Percentiles rank a stretch among this genome's conserved stretches.
Evolutionary conservation across 2,329 filamentous ascomycete genomes (phyloP).

Genomic region (Bipolaris zeicola): DNA sequence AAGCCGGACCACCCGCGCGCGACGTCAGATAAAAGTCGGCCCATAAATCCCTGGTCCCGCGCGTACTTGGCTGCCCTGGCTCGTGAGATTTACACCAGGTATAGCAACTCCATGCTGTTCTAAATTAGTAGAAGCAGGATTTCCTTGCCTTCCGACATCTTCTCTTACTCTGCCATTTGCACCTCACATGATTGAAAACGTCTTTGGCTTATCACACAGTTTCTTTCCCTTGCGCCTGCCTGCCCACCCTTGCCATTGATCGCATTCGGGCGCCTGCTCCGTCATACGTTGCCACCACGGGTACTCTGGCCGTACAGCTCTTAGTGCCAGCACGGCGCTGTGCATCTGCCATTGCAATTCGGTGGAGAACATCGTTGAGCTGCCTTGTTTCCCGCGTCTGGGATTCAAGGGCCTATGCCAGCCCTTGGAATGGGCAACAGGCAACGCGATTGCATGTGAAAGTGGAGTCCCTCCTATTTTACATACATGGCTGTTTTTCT

Average conservation of each 20-base stretch:
- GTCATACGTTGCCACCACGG: conserved; percentile 19
- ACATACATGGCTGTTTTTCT: not conserved
- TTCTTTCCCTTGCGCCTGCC: not conserved
- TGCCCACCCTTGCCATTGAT: conserved; percentile 1
- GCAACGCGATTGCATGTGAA: conserved; percentile 21
- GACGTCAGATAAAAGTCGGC: conserved; percentile 10
- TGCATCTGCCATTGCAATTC: conserved; percentile 12
- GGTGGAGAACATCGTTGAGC: conserved; percentile 10
- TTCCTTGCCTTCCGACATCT: not conserved
- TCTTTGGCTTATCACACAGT: conserved; percentile 9
- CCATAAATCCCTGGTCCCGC: too few species aligned
- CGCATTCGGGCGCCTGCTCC: conserved; percentile 7
- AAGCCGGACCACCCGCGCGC: not conserved
- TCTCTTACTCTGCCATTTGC: too few species aligned
- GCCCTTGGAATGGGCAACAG: not conserved
- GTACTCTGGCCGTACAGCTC: conserved; percentile 8
- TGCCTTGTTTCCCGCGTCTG: conserved; percentile 8
- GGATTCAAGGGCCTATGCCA: conserved; percentile 1
- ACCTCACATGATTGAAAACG: too few species aligned
- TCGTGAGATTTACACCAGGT: not conserved
- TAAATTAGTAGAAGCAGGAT: not conserved
- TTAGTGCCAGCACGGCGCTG: conserved; percentile 10
- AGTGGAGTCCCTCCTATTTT: conserved; percentile 13
- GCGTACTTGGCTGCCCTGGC: not conserved
- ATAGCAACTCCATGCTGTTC: not conserved